Conservation (phyloP, 2,329 filamentous ascomycete species). For the Pseudogymnoascus pannorum region DNA sequence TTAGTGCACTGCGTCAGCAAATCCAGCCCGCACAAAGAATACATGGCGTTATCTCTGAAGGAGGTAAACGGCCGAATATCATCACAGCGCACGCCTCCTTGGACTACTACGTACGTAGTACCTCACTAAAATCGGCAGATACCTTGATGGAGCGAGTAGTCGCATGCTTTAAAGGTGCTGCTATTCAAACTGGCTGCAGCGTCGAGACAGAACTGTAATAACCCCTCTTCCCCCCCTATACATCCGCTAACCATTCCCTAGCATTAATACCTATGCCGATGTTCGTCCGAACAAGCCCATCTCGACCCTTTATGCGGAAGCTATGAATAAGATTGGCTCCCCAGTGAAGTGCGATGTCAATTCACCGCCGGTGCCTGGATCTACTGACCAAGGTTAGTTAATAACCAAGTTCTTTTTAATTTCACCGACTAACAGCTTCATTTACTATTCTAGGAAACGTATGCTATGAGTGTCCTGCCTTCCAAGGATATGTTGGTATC, state of each 20-base stretch:
- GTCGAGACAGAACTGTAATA: slow-evolving; percentile 8
- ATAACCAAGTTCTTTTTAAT: not conserved
- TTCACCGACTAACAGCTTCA: not conserved
- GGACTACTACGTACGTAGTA: not conserved
- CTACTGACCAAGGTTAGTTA: slow-evolving; percentile 12
- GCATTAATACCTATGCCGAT: slow-evolving; percentile 6
- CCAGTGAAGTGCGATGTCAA: not conserved
- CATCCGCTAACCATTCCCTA: not conserved
- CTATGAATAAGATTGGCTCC: slow-evolving; percentile 5
- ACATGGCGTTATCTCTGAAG: slow-evolving; percentile 34
- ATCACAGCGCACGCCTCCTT: slow-evolving; percentile 24
- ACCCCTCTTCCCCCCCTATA: not conserved
- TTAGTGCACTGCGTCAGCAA: slow-evolving; percentile 29
- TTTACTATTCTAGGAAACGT: slow-evolving; percentile 10
- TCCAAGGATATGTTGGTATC: slow-evolving; percentile 11
- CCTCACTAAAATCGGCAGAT: not conserved
- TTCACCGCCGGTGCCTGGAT: slow-evolving; percentile 1
- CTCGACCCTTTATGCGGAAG: not conserved
- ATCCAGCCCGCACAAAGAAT: slow-evolving; percentile 24
- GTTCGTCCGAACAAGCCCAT: slow-evolving; percentile 1
- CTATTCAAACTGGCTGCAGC: slow-evolving; percentile 11
- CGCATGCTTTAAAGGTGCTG: slow-evolving; percentile 13
- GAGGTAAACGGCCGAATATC: slow-evolving; percentile 32
- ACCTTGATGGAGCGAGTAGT: slow-evolving; percentile 8
- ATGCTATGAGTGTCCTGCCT: slow-evolving; percentile 13